These are phyloP conservation scores for Saprolegnia diclina DNA, from an alignment of 352 stramenopile genomes.

Conservation along the genomic window DNA sequence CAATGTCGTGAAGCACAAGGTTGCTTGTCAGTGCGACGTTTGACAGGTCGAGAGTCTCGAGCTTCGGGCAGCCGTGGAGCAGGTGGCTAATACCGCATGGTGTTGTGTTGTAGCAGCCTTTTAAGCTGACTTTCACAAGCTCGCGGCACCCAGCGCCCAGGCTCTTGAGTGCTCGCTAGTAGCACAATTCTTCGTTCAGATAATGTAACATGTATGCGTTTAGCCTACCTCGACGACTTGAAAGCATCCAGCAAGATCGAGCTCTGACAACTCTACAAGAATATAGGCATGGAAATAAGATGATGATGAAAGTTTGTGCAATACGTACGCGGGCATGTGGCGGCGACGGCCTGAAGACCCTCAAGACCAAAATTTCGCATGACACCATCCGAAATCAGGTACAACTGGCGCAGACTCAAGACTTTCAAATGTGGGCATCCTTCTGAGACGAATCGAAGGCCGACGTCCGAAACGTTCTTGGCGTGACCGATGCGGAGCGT, in stretches of 20 bases:
- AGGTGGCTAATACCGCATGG: conserved; percentile 56
- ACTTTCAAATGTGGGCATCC: conserved; percentile 72
- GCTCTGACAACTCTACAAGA: conserved; percentile 32
- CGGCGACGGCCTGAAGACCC: conserved; percentile 82
- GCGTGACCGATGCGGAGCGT: conserved; percentile 50
- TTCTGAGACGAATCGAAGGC: conserved; percentile 75
- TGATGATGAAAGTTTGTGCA: not conserved
- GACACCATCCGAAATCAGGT: conserved; percentile 89
- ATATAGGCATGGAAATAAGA: not conserved
- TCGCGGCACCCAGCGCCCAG: conserved; percentile 50
- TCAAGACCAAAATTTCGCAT: conserved; percentile 89
- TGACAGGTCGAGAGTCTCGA: conserved; percentile 50
- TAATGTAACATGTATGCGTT: not conserved
- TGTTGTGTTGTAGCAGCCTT: conserved; percentile 78
- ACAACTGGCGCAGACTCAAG: conserved; percentile 75
- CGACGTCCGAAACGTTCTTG: conserved; percentile 74
- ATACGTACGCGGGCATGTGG: conserved; percentile 38
- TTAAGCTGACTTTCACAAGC: conserved; percentile 68
- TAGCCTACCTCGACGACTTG: conserved; percentile 49
- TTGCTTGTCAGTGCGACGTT: conserved; percentile 54
- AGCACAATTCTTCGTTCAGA: conserved; percentile 24
- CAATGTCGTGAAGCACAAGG: conserved; percentile 49
- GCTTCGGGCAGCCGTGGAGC: conserved; percentile 42
- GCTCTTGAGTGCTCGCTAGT: conserved; percentile 68
- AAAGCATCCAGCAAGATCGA: conserved; percentile 42